A percentile compares a stretch with the other conserved stretches of the same genome.
Evolutionary conservation across 139 green algal species (phyloP).

Genomic region (Haematococcus sp.): DNA sequence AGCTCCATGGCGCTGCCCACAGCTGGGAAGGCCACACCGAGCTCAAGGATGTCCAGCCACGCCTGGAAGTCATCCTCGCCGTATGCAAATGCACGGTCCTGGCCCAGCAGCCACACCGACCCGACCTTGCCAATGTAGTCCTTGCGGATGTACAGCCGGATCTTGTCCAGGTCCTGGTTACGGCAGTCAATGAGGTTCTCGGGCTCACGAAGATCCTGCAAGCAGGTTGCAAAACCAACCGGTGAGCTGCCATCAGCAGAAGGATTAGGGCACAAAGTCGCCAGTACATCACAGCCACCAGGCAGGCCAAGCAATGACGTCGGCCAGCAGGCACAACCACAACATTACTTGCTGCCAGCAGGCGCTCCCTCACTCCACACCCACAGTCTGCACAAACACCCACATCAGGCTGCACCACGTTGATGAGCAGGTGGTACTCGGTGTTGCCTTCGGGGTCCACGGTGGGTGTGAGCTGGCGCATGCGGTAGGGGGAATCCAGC

Average conservation of each 20-base stretch:
- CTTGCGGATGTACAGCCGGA: conserved; percentile 33
- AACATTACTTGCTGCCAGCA: too few species aligned
- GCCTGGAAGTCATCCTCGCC: background rate
- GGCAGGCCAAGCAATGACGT: too few species aligned
- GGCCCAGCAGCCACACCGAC: background rate
- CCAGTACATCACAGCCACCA: too few species aligned
- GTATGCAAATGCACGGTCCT: too few species aligned
- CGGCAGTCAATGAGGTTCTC: conserved; percentile 11
- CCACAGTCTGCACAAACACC: background rate
- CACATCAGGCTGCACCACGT: background rate
- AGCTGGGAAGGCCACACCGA: background rate
- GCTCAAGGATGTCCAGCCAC: conserved; percentile 5
- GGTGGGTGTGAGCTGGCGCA: background rate
- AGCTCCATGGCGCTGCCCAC: conserved; percentile 7
- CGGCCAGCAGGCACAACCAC: too few species aligned
- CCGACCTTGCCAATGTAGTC: conserved; percentile 1
- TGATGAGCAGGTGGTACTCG: conserved; percentile 6
- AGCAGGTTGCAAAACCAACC: too few species aligned
- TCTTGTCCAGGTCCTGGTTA: conserved; percentile 29
- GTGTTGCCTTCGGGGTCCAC: background rate
- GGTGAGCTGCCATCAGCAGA: too few species aligned
- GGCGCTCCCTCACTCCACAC: too few species aligned
- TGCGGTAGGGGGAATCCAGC: conserved; percentile 34
- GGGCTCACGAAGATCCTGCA: too few species aligned
- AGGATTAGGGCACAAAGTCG: too few species aligned